phyloP scores from a whole-genome alignment of 495 filamentous ascomycete genomes.

The Hypoxylon perforatum region DNA sequence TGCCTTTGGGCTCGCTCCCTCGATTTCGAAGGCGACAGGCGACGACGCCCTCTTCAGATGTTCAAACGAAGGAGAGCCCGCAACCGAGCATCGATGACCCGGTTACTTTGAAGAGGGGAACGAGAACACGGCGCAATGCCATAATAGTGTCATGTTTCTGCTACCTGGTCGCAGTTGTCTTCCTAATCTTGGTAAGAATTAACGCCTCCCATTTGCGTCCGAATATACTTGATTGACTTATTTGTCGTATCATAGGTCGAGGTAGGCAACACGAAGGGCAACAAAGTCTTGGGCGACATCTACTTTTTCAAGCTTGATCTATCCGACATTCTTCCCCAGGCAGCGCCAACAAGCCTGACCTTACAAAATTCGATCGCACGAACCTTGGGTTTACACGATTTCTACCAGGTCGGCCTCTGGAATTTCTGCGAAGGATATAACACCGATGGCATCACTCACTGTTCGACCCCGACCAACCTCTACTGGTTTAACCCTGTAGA shows the following conservation, averaged over 20 bases:
- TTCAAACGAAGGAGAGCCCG: constrained; percentile 33
- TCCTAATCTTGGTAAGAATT: constrained; percentile 73
- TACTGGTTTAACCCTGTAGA: constrained; percentile 94
- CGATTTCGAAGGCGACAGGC: constrained; percentile 32
- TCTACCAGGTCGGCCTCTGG: constrained; percentile 94
- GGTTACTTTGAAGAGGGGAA: constrained; percentile 60
- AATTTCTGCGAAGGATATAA: constrained; percentile 88
- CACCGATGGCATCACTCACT: constrained; percentile 75
- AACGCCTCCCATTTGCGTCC: background rate
- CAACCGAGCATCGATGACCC: constrained; percentile 19
- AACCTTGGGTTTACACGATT: constrained; percentile 88
- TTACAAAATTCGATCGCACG: constrained; percentile 92
- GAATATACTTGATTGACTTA: constrained; percentile 14
- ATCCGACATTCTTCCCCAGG: constrained; percentile 81
- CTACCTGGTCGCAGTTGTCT: constrained; percentile 78
- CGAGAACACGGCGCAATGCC: constrained; percentile 63
- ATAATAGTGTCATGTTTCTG: constrained; percentile 71
- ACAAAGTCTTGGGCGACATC: constrained; percentile 69
- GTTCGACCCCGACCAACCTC: constrained; percentile 71
- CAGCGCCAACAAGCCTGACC: constrained; percentile 73
- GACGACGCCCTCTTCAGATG: constrained; percentile 25
- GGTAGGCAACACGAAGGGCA: constrained; percentile 74
- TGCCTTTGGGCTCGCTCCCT: constrained; percentile 32
- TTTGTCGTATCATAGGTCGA: constrained; percentile 57
- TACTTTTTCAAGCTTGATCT: constrained; percentile 88